A percentile compares a stretch with the other conserved stretches of the same genome.
phyloP scores from a whole-genome alignment of 2,329 filamentous ascomycete species.

The Arthrinium phaeospermum region DNA sequence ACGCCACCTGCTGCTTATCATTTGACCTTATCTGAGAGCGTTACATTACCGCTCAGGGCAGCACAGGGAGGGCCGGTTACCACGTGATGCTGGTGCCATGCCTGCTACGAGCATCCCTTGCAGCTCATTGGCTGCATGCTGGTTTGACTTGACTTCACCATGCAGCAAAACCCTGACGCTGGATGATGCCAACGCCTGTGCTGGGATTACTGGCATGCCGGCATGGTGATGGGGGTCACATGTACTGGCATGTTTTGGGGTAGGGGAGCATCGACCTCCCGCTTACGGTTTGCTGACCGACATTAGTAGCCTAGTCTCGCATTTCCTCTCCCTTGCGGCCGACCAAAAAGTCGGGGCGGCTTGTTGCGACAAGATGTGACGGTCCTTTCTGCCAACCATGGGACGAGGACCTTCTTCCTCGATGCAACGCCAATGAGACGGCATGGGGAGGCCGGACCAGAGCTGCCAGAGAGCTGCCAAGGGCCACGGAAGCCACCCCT shows the following conservation, averaged over 20 bases:
- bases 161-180: not conserved
- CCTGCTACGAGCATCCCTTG: not conserved
- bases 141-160: not conserved
- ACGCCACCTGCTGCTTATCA: not conserved
- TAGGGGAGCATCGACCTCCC: not conserved
- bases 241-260: not conserved
- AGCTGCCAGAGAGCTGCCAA: not conserved
- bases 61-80: not conserved
- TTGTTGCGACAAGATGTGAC: not conserved
- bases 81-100: not conserved
- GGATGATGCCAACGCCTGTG: not conserved
- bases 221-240: not conserved
- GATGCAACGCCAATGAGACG: not conserved
- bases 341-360: not conserved
- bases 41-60: not conserved
- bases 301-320: not conserved
- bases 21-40: conserved; percentile 4
- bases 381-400: not conserved
- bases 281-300: conserved; percentile 10
- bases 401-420: not conserved
- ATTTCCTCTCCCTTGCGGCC: not conserved
- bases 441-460: not conserved
- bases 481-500: not conserved
- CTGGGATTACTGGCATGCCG: not conserved
- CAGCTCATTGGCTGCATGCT: not conserved